Conservation (phyloP, 495 filamentous ascomycete genomes). For the Aspergillus panamensis region DNA sequence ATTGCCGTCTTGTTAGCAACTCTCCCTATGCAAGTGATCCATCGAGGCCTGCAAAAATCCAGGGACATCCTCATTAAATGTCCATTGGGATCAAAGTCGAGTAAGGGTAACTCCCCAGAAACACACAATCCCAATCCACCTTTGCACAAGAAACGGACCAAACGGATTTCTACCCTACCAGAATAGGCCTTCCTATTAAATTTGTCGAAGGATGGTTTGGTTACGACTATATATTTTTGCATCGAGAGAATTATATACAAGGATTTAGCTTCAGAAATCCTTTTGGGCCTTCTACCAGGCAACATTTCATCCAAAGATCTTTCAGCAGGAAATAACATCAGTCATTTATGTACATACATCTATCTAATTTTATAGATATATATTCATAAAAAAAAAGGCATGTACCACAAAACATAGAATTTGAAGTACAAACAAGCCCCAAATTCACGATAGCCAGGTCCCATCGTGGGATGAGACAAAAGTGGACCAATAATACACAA, state of each 20-base stretch:
- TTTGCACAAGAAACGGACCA: not conserved
- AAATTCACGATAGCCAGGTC: not conserved
- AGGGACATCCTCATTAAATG: conserved; percentile 15
- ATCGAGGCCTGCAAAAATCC: conserved; percentile 19
- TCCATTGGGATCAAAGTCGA: conserved; percentile 6
- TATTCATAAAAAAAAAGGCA: not conserved
- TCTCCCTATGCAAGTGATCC: conserved; percentile 26
- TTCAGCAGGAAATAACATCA: no score
- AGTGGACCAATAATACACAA: not conserved
- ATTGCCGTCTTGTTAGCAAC: conserved; percentile 23
- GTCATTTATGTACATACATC: not conserved
- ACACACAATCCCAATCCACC: not conserved
- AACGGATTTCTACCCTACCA: conserved; percentile 5
- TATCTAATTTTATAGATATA: not conserved
- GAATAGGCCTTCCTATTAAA: not conserved
- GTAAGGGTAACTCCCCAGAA: conserved; percentile 24
- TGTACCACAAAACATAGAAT: not conserved
- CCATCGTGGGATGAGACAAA: not conserved
- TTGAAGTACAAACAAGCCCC: not conserved
- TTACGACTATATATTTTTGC: no score
- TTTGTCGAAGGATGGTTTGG: no score
- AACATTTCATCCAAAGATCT: no score
- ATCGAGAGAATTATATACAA: no score
- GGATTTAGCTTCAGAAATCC: no score
- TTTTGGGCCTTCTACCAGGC: no score